Percentiles rank a stretch among this genome's conserved stretches.
These are phyloP conservation scores for Gaultheria prostrata DNA, from an alignment of 148 eudicot genomes.

Conservation along the genomic window DNA sequence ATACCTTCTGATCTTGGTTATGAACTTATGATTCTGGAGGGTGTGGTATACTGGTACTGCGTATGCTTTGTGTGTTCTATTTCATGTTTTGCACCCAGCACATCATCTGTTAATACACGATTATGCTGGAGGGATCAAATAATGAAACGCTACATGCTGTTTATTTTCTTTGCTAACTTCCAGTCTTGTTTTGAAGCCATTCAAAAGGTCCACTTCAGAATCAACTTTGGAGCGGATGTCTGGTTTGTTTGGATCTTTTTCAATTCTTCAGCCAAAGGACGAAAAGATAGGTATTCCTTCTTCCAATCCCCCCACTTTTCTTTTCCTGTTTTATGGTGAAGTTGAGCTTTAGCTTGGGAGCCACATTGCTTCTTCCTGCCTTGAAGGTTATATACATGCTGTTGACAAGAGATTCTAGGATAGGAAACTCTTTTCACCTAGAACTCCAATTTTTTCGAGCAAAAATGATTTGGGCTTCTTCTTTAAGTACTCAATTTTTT, in stretches of 20 bases:
- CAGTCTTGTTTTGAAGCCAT: constrained; percentile 37
- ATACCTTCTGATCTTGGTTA: neutral
- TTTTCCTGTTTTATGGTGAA: neutral
- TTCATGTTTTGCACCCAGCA: neutral
- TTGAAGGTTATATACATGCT: neutral
- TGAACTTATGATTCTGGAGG: neutral
- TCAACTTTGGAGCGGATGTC: constrained; percentile 66
- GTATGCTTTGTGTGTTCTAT: neutral
- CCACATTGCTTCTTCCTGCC: neutral
- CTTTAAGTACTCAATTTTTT: neutral
- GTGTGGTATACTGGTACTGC: neutral
- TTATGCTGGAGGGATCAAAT: neutral
- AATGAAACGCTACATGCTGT: neutral
- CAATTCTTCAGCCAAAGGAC: constrained; percentile 51
- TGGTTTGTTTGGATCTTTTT: constrained; percentile 64
- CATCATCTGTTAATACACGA: neutral
- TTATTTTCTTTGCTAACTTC: neutral
- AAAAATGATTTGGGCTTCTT: neutral
- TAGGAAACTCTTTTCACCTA: neutral
- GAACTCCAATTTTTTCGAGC: too few relatives aligned
- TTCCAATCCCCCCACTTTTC: neutral
- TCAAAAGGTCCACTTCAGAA: constrained; percentile 77
- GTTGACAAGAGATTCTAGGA: neutral
- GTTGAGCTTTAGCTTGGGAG: neutral
- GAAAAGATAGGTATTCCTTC: constrained; percentile 50